Evolutionary conservation across 139 green algal genomes (phyloP), one percentile per base, ranked within the genome.

Genomic region (Chlorella sp.): DNA sequence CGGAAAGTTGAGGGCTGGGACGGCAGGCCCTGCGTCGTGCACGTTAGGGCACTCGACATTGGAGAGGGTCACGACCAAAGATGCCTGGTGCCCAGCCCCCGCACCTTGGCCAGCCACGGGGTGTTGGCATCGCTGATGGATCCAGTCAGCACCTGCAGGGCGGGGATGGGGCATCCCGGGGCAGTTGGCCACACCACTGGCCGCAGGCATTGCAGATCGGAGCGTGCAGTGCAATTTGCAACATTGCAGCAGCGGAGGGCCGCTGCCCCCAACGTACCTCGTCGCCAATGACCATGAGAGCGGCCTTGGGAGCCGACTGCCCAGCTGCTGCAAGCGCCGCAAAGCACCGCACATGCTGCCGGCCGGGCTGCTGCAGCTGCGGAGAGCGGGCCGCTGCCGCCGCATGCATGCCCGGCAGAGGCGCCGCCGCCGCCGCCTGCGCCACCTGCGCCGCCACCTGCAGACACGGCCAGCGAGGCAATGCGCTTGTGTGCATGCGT

Each of bases 61-160:
- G n/a, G n/a, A n/a, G n/a, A n/a, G n/a, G n/a, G n/a, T n/a, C n/a
- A n/a, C n/a, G n/a, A n/a, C n/a, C n/a, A n/a, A n/a, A n/a, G n/a
- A n/a, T n/a, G n/a, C n/a, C n/a, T n/a, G n/a, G n/a, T n/a, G n/a
- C n/a, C n/a, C n/a, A n/a, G n/a, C n/a, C n/a, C n/a, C 26, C 40
- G 43, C 48, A 73, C 78, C 68, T 93, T 93, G 54, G 94, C 93
- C 19, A 97, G 90, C 89, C 89, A 96, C 17, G 91, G 89, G 1
- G 91, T 94, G 86, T 97, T 97, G 8, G 90, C 86, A 85, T 97
- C 94, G 17, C 65, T 64, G 22, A 97, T 92, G 70, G 90, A 92
- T 19, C 95, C 95, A 2, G 84, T 90, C 28, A 98, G 86, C 32
- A 98, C 89, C 51, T 60, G 51, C 51, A 60, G 51, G 46, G 8